Conservation (phyloP, 257 asterid genomes). For the Primulina tabacum region DNA sequence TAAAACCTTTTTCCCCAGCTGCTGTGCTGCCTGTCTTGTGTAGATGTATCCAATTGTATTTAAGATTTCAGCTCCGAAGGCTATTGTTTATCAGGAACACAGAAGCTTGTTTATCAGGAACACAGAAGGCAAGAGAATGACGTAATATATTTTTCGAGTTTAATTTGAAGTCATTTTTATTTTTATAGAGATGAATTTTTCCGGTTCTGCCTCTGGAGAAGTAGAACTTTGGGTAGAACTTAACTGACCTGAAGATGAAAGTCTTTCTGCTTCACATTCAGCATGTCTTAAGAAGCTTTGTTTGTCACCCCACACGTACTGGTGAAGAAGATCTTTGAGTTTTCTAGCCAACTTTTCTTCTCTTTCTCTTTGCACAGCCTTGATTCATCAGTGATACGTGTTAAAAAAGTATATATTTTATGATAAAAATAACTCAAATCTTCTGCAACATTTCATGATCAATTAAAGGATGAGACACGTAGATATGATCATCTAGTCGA, state of each 20-base stretch:
- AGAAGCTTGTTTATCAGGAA: not conserved
- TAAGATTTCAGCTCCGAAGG: conserved; percentile 72
- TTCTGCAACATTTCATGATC: not conserved
- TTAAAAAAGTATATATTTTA: too few relatives aligned
- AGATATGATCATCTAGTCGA: not conserved
- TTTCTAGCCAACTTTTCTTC: conserved; percentile 83
- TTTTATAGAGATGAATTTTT: not conserved
- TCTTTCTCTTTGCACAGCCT: conserved; percentile 88
- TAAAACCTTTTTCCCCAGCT: conserved; percentile 70
- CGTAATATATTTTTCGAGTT: not conserved
- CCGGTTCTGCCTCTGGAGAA: not conserved
- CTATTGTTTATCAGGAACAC: conserved; percentile 30
- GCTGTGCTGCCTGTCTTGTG: conserved; percentile 74
- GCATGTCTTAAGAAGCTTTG: conserved; percentile 63
- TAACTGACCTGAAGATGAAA: conserved; percentile 60
- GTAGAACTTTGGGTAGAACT: not conserved
- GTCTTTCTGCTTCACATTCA: conserved; percentile 80
- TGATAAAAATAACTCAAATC: too few relatives aligned
- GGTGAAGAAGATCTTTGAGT: conserved; percentile 59
- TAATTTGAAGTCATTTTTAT: not conserved
- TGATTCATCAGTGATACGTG: conserved; percentile 17
- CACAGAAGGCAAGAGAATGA: not conserved
- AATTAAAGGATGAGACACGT: not conserved
- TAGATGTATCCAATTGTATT: conserved; percentile 77
- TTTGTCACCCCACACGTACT: conserved; percentile 66